Evolutionary conservation across 306 rosid species (phyloP).

Genomic region (Acacia acuminata): DNA sequence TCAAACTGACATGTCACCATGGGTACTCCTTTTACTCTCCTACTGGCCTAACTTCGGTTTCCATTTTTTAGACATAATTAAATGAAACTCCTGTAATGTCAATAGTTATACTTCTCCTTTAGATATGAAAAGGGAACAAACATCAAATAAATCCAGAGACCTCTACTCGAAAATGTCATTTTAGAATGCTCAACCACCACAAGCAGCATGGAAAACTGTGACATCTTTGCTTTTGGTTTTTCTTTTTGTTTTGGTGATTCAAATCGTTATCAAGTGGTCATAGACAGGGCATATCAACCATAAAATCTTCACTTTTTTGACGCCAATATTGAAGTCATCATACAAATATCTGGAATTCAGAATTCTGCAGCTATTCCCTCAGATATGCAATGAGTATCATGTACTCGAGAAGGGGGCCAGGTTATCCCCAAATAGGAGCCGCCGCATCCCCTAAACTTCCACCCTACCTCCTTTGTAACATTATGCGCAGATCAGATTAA

Average conservation of each 20-base stretch:
- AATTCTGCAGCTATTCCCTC: not conserved
- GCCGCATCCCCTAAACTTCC: too few species aligned
- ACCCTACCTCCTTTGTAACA: too few species aligned
- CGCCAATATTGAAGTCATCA: not conserved
- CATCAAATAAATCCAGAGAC: not conserved
- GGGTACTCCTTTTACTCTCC: not conserved
- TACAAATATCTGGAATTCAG: not conserved
- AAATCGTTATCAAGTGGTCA: not conserved
- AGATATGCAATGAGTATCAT: not conserved
- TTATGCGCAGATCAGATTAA: too few species aligned
- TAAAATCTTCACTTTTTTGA: not conserved
- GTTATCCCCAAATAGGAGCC: too few species aligned
- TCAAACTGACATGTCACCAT: not conserved
- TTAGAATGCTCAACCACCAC: not conserved
- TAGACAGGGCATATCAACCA: not conserved
- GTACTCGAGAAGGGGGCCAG: not conserved
- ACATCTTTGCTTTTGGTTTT: not conserved
- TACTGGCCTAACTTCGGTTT: not conserved
- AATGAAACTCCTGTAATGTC: not conserved
- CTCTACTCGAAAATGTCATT: not conserved
- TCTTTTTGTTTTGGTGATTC: not conserved
- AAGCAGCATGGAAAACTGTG: not conserved
- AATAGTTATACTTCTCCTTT: not conserved
- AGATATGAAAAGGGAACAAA: not conserved
- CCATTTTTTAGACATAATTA: not conserved